Evolutionary conservation across 164 flowering plant species (phyloP).

Genomic region (Aristolochia contorta): DNA sequence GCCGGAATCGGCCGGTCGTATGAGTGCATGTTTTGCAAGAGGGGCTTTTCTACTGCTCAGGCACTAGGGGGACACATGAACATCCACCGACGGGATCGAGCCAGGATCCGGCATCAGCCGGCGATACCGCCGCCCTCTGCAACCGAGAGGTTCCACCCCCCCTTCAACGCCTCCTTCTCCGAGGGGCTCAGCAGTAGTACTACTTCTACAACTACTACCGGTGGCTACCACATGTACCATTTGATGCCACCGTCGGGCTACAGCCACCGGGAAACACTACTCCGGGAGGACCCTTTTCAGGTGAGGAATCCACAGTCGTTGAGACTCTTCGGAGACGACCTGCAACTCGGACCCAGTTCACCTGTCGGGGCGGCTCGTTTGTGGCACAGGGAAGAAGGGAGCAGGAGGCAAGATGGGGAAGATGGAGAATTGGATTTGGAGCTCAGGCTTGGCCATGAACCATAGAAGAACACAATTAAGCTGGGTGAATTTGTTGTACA

Average conservation of each 20-base stretch:
- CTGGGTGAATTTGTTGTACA: no score
- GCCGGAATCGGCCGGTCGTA: constrained; percentile 22
- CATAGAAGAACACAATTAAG: constrained; percentile 6
- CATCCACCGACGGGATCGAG: constrained; percentile 51
- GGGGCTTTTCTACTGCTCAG: constrained; percentile 58
- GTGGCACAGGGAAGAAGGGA: constrained; percentile 6
- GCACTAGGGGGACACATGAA: constrained; percentile 71
- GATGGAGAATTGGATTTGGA: constrained; percentile 42
- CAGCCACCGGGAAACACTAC: background rate
- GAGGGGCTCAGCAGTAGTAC: constrained; percentile 6
- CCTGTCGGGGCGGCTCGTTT: background rate
- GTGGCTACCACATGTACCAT: constrained; percentile 14
- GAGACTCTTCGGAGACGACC: constrained; percentile 17
- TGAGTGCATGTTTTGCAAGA: constrained; percentile 49
- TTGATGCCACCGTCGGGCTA: constrained; percentile 6
- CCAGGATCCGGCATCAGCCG: constrained; percentile 20
- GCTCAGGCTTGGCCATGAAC: constrained; percentile 51
- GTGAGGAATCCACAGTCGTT: constrained; percentile 4
- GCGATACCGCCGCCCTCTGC: constrained; percentile 1
- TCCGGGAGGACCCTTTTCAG: constrained; percentile 2
- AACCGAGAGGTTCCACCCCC: constrained; percentile 7
- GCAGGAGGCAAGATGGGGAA: constrained; percentile 5
- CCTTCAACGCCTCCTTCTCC: constrained; percentile 3
- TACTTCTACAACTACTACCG: background rate
- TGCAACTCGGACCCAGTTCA: constrained; percentile 15